Conservation (phyloP, 208 protist genomes). For the Trypanosoma cruzi region DNA sequence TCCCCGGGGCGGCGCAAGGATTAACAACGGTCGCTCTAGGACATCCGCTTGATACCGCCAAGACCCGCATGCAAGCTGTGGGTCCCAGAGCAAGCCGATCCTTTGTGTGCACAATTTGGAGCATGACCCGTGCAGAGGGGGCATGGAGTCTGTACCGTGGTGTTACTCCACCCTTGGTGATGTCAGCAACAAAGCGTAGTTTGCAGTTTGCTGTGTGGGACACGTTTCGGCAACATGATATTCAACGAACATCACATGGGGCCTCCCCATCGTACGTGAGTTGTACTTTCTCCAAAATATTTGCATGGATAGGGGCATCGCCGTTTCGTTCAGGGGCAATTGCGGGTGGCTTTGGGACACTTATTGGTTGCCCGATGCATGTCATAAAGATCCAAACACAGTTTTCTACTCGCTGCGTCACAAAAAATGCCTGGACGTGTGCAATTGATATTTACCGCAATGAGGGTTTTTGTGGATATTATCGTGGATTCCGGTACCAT, state of each 20-base stretch:
- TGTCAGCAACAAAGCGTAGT: conserved; percentile 83
- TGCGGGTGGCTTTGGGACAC: conserved; percentile 77
- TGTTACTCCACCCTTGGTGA: conserved; percentile 71
- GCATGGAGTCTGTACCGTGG: conserved; percentile 83
- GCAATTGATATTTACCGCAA: conserved; percentile 44
- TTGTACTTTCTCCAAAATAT: neutral
- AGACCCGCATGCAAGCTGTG: conserved; percentile 86
- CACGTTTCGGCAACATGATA: conserved; percentile 31
- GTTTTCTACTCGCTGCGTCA: conserved; percentile 48
- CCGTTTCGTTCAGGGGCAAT: conserved; percentile 71
- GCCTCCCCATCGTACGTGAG: neutral
- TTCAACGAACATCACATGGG: neutral
- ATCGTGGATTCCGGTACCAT: conserved; percentile 74
- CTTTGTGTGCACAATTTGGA: conserved; percentile 51
- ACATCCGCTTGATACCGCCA: conserved; percentile 90
- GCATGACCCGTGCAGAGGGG: conserved; percentile 63
- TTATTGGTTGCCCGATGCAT: conserved; percentile 89
- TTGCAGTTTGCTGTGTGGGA: conserved; percentile 89
- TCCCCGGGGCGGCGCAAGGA: conserved; percentile 83
- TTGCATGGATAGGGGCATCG: conserved; percentile 38
- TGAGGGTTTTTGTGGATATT: conserved; percentile 79
- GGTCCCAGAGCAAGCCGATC: conserved; percentile 47
- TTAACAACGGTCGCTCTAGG: conserved; percentile 66
- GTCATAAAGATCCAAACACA: conserved; percentile 92
- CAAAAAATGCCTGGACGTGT: conserved; percentile 81